A percentile compares a stretch with the other conserved stretches of the same genome.
Conservation (phyloP, 352 stramenopile species). For the Phytophthora macrochlamydospora region DNA sequence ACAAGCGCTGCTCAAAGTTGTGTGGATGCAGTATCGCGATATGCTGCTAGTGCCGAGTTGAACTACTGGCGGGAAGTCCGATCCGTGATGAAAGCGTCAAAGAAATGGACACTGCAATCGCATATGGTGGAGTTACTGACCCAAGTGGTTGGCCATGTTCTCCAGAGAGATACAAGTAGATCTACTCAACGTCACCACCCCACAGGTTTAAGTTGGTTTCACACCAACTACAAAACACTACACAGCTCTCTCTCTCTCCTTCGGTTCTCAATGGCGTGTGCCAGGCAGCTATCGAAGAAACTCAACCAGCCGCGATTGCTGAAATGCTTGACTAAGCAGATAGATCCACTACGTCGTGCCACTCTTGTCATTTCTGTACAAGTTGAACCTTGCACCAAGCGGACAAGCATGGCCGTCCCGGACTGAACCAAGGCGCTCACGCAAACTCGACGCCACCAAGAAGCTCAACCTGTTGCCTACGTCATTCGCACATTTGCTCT, state of each 20-base stretch:
- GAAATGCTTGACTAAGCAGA: no score
- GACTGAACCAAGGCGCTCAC: neutral
- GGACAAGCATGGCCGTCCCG: neutral
- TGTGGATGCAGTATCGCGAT: neutral
- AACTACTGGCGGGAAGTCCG: neutral
- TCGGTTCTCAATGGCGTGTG: no score
- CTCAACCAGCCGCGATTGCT: no score
- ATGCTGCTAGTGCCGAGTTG: neutral
- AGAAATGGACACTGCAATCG: neutral
- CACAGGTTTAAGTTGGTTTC: no score
- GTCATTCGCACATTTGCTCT: conserved; percentile 29
- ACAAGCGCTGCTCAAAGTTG: neutral
- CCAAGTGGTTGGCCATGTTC: neutral
- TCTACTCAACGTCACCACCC: no score
- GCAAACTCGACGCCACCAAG: neutral
- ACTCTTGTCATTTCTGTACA: no score
- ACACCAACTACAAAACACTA: no score
- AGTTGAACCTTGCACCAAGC: no score
- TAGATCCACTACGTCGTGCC: no score
- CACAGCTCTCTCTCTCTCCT: no score
- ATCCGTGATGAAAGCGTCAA: neutral
- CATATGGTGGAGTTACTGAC: neutral
- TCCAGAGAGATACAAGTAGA: neutral
- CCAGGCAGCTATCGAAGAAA: no score
- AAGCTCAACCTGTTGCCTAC: neutral